These are phyloP conservation scores for Babjeviella inositovora DNA, from an alignment of 805 yeast genomes.

Conservation along the genomic window DNA sequence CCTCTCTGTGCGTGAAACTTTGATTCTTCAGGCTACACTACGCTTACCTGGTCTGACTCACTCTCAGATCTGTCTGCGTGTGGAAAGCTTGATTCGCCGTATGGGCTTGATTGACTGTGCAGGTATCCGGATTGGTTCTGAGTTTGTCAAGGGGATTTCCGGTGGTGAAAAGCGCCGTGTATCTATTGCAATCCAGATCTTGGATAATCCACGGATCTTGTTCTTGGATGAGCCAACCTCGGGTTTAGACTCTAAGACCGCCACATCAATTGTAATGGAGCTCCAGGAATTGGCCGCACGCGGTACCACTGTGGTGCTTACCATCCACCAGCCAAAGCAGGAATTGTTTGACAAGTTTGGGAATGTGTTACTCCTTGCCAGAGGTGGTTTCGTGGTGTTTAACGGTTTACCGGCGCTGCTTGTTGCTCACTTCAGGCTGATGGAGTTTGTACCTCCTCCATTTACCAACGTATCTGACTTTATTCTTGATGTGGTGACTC, in stretches of 20 bases:
- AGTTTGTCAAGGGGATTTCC: constrained; percentile 44
- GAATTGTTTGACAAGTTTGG: constrained; percentile 54
- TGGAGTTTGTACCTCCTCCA: constrained; percentile 43
- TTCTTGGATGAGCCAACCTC: constrained; percentile 83
- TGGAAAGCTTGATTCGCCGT: constrained; percentile 42
- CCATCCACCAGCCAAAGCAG: constrained; percentile 76
- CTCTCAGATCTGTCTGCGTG: constrained; percentile 26
- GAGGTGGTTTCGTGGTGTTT: constrained; percentile 57
- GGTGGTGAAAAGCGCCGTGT: constrained; percentile 78
- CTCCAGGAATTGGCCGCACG: constrained; percentile 38
- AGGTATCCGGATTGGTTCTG: constrained; percentile 52
- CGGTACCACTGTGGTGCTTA: constrained; percentile 53
- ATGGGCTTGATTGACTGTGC: constrained; percentile 67
- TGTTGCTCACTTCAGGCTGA: constrained; percentile 23
- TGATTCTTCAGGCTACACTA: constrained; percentile 54
- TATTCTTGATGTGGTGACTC: constrained; percentile 54
- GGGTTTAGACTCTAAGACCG: constrained; percentile 72
- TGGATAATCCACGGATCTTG: constrained; percentile 56
- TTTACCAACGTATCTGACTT: constrained; percentile 61
- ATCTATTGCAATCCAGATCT: constrained; percentile 65
- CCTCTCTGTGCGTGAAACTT: constrained; percentile 66
- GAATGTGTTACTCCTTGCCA: constrained; percentile 53
- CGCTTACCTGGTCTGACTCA: constrained; percentile 30
- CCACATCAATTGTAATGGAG: constrained; percentile 48
- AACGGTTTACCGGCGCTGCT: constrained; percentile 37